Percentiles rank a stretch among this genome's conserved stretches.
These are phyloP conservation scores for Arthrobotrys pseudoclavata DNA, from an alignment of 2,329 filamentous ascomycete genomes.

Conservation along the genomic window DNA sequence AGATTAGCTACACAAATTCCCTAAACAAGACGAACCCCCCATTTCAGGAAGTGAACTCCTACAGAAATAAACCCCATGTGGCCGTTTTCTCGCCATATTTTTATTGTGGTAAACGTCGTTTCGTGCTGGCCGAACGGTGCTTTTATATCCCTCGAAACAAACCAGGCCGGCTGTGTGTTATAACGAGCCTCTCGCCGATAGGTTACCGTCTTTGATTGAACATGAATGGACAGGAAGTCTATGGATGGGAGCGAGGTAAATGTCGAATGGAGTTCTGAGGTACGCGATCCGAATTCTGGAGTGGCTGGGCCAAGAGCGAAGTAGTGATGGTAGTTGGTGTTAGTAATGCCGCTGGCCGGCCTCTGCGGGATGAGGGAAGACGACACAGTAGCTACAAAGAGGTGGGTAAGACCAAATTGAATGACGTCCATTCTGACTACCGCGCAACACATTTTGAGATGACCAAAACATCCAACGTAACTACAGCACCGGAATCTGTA, in stretches of 20 bases:
- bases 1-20: slow-evolving; percentile 38
- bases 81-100: slow-evolving; percentile 48
- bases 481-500: background rate
- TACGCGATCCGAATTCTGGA: slow-evolving; percentile 16
- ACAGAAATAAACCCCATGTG: slow-evolving; percentile 50
- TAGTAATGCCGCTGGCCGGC: slow-evolving; percentile 36
- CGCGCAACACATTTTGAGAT: slow-evolving; percentile 41
- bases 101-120: background rate
- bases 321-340: slow-evolving; percentile 32
- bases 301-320: slow-evolving; percentile 8
- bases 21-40: background rate
- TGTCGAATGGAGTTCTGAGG: background rate
- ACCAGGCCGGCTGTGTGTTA: slow-evolving; percentile 16
- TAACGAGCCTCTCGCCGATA: slow-evolving; percentile 24
- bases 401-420: slow-evolving; percentile 30
- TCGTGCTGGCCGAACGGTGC: background rate
- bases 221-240: slow-evolving; percentile 31
- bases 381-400: slow-evolving; percentile 58
- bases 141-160: slow-evolving; percentile 8
- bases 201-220: slow-evolving; percentile 56
- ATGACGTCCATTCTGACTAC: slow-evolving; percentile 40
- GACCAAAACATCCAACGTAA: background rate
- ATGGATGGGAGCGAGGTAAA: slow-evolving; percentile 4
- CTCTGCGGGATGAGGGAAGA: slow-evolving; percentile 38
- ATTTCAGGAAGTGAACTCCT: background rate